A percentile compares a stretch with the other conserved stretches of the same genome.
Conservation (phyloP, 2,329 filamentous ascomycete species). For the Rhinocladiella mackenziei region DNA sequence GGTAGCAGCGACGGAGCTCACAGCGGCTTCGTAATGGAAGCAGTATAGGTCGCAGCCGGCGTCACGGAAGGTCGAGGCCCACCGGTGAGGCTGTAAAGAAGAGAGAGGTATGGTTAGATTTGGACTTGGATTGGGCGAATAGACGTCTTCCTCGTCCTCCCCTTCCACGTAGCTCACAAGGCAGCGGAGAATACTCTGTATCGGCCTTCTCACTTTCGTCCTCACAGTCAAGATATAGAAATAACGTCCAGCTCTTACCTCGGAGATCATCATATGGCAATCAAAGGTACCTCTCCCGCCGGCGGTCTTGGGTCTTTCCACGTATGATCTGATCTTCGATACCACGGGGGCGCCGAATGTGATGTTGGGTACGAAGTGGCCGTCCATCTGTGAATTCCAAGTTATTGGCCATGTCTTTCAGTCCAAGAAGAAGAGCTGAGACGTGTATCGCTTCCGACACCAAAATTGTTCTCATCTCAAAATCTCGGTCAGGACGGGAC, state of each 20-base stretch:
- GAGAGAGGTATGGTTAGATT: constrained; percentile 10
- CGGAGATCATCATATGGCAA: constrained; percentile 99
- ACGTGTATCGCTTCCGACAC: constrained; percentile 2
- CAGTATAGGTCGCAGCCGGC: constrained; percentile 98
- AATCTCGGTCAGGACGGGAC: neutral
- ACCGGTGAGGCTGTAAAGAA: constrained; percentile 91
- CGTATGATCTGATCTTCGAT: constrained; percentile 83
- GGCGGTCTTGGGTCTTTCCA: constrained; percentile 65
- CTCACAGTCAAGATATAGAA: constrained; percentile 1
- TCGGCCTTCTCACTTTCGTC: neutral
- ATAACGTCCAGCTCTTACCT: constrained; percentile 56
- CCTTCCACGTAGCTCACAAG: no score
- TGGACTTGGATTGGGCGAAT: neutral
- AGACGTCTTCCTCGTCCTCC: no score
- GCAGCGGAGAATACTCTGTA: no score
- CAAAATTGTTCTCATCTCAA: no score
- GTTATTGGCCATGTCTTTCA: neutral
- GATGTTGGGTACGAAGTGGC: constrained; percentile 97
- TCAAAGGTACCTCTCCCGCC: constrained; percentile 90
- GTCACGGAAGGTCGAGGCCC: constrained; percentile 91
- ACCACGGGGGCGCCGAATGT: constrained; percentile 95
- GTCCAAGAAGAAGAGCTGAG: neutral
- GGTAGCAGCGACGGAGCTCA: constrained; percentile 76
- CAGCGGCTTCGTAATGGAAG: constrained; percentile 97
- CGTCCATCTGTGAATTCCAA: constrained; percentile 63